Evolutionary conservation across 129 eudicot species (phyloP), one percentile per base, ranked within the genome.

Genomic region (Artemisia tridentata): DNA sequence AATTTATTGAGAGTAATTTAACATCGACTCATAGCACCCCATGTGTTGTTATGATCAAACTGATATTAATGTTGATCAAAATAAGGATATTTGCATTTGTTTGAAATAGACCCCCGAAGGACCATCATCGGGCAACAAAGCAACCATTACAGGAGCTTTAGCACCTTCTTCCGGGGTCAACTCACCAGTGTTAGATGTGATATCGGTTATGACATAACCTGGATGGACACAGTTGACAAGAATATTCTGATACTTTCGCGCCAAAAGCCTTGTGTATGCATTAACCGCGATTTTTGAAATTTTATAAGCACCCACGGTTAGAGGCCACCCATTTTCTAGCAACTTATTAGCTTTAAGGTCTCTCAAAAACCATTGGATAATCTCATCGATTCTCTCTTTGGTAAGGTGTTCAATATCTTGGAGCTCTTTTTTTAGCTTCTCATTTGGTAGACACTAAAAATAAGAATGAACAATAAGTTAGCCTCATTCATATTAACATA

Each of bases 181-280:
- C 71, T 7, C 38, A 13, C 92, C 92, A 0, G 75, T 78, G 12
- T 82, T 20, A 59, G 62, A 7, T 6, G 82, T 75, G 0, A 89
- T 48, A 21, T 84, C 92, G 1, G 96, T 89, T 43, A 57, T 73
- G 1, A 79, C 81, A 78, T 67, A 86, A 3, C 96, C 96, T 0
- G 84, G 90, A 70, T 80, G 80, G n/a, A n/a, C n/a, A n/a, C n/a
- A n/a, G n/a, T n/a, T n/a, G n/a, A n/a, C n/a, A n/a, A n/a, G n/a
- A n/a, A n/a, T n/a, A n/a, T n/a, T n/a, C n/a, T n/a, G n/a, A n/a
- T n/a, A n/a, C n/a, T n/a, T n/a, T n/a, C n/a, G n/a, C n/a, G n/a
- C n/a, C n/a, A n/a, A n/a, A n/a, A n/a, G n/a, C n/a, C n/a, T n/a
- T n/a, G n/a, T n/a, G n/a, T n/a, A n/a, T n/a, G n/a, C n/a, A n/a